Evolutionary conservation across 2,329 filamentous ascomycete genomes (phyloP).

Genomic region (Colletotrichum eleusines): DNA sequence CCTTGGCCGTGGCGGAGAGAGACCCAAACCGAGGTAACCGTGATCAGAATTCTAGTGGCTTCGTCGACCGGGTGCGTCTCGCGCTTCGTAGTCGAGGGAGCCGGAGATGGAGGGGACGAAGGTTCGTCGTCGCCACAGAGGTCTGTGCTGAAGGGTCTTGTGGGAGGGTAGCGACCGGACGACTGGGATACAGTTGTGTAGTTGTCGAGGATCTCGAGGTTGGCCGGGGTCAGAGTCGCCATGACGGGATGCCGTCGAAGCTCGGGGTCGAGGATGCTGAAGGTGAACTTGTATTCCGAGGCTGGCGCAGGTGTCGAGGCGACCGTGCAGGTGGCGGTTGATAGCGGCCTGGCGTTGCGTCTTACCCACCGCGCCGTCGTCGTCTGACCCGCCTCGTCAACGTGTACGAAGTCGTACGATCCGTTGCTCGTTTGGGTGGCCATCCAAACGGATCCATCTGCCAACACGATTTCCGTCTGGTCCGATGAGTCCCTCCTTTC

Average conservation of each 20-base stretch:
- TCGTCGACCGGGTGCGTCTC: constrained; percentile 44
- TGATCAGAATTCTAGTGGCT: constrained; percentile 43
- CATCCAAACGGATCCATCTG: constrained; percentile 71
- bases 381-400: constrained; percentile 67
- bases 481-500: constrained; percentile 63
- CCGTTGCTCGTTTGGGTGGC: constrained; percentile 65
- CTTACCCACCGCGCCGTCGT: constrained; percentile 79
- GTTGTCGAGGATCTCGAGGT: constrained; percentile 76
- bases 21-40: constrained; percentile 46
- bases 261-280: constrained; percentile 79
- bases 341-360: constrained; percentile 48
- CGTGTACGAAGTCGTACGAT: constrained; percentile 74
- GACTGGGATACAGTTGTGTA: constrained; percentile 71
- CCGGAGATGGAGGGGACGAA: constrained; percentile 9
- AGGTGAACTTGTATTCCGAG: constrained; percentile 73
- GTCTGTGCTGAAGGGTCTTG: constrained; percentile 49
- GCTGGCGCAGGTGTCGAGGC: constrained; percentile 45
- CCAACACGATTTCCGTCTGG: constrained; percentile 74
- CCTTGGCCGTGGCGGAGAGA: constrained; percentile 43
- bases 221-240: constrained; percentile 72
- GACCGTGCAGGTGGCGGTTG: constrained; percentile 43
- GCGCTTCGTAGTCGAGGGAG: constrained; percentile 21
- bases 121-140: constrained; percentile 37
- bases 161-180: constrained; percentile 61
- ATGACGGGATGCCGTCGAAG: constrained; percentile 80